Evolutionary conservation across 2,329 filamentous ascomycete species (phyloP).

Genomic region (Monilinia aucupariae): DNA sequence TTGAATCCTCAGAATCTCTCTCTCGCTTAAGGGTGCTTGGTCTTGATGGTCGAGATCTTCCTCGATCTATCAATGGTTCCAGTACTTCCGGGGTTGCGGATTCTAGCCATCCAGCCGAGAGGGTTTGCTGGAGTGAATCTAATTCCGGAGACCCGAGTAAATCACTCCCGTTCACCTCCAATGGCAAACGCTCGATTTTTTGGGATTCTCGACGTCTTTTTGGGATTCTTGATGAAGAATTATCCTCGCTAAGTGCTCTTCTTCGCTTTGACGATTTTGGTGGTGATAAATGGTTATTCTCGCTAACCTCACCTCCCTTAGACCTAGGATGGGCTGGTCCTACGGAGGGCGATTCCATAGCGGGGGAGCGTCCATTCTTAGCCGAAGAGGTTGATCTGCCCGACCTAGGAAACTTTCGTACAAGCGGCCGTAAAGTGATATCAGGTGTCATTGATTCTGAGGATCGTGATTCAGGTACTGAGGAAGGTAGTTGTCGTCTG

Average conservation of each 20-base stretch:
- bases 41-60: not conserved
- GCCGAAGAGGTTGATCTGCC: slow-evolving; percentile 22
- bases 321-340: slow-evolving; percentile 16
- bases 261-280: not conserved
- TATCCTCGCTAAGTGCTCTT: not conserved
- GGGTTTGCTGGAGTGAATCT: not conserved
- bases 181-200: not conserved
- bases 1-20: slow-evolving; percentile 20
- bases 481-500: slow-evolving; percentile 43
- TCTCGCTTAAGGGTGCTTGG: slow-evolving; percentile 26
- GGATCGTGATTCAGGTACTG: slow-evolving; percentile 47
- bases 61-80: not conserved
- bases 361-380: slow-evolving; percentile 25
- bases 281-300: not conserved
- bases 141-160: not conserved
- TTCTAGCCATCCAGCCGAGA: not conserved
- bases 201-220: not conserved
- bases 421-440: slow-evolving; percentile 36
- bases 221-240: not conserved
- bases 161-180: not conserved
- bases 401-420: slow-evolving; percentile 29
- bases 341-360: slow-evolving; percentile 24
- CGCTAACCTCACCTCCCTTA: not conserved
- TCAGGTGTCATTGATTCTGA: slow-evolving; percentile 50
- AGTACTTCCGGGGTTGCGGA: not conserved